Evolutionary conservation across 2,329 filamentous ascomycete genomes (phyloP), one percentile per base, ranked within the genome.

Genomic region (Cercospora janseana): DNA sequence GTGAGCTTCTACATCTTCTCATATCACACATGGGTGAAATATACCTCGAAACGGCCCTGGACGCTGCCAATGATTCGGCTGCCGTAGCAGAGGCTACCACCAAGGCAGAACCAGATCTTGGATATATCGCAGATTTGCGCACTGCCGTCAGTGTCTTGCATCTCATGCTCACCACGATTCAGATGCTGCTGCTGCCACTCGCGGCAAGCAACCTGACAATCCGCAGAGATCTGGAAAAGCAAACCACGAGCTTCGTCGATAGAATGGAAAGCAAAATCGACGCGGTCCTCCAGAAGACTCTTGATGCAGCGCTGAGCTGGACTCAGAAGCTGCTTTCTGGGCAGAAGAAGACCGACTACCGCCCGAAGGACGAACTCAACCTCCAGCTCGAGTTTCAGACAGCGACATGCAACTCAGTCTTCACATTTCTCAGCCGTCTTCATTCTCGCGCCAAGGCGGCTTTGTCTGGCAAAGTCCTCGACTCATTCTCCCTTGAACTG

Each of bases 161-260:
- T 66, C 81, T 98, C 60, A 94, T 97, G 82, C 85, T 92, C 60
- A 88, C 89, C 55, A 95, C 93, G 62, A 91, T 95, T 60, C 84
- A 86, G 52, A 91, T 90, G 3, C 88, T 97, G 12, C 82, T 98
- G 16, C 86, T 97, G 58, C 89, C 90, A 8, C 80, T 98, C 6
- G 91, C 92, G 16, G 84, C 92, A 50, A 83, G 86, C 47, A 96
- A 94, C 69, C 86, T 94, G 15, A 96, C 90, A 1, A 89, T 95
- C 46, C 84, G 89, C 35, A 83, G 89, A 53, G 89, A 87, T 65
- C 92, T 96, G 81, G 88, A 94, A 64, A 89, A 91, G 57, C 84
- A 88, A 61, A 85, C 86, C 23, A 86, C 82, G 56, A 71, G 79
- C 55, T 86, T 86, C 53, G 82, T 91, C 49, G 80, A 86, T 50